Evolutionary conservation across 192 early-diverging fungal genomes (phyloP).

Genomic region (Gaertneriomyces sp.): DNA sequence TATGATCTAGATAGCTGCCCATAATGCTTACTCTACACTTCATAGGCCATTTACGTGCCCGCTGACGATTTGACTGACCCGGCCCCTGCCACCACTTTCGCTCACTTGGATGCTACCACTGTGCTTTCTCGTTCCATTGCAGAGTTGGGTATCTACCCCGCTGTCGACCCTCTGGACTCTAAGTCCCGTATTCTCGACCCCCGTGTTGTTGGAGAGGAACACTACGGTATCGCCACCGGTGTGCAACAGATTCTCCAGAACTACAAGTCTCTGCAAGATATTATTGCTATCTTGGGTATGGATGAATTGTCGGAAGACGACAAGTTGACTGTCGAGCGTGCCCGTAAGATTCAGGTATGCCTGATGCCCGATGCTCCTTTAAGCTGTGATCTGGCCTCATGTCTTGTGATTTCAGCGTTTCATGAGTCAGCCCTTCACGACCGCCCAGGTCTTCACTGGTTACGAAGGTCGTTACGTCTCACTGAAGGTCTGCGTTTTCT

Average conservation of each 20-base stretch:
- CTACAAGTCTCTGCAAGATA: conserved; percentile 99
- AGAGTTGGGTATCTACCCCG: conserved; percentile 99
- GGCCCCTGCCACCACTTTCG: conserved; percentile 98
- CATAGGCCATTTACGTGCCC: conserved; percentile 94
- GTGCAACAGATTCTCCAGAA: conserved; percentile 96
- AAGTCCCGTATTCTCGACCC: conserved; percentile 98
- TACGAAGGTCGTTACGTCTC: conserved; percentile 91
- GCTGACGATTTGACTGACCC: conserved; percentile 99
- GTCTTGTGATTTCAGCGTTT: conserved; percentile 59
- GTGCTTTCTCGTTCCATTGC: conserved; percentile 98
- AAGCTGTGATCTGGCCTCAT: neutral
- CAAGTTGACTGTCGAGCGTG: conserved; percentile 97
- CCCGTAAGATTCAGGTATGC: conserved; percentile 89
- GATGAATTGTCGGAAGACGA: conserved; percentile 98
- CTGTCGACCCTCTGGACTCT: conserved; percentile 97
- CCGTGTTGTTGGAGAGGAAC: conserved; percentile 91
- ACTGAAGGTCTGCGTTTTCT: conserved; percentile 31
- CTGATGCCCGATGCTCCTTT: neutral
- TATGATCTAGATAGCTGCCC: neutral
- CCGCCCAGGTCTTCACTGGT: conserved; percentile 96
- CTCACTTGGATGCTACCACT: conserved; percentile 98
- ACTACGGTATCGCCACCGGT: conserved; percentile 90
- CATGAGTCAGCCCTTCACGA: conserved; percentile 98
- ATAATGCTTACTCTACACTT: neutral
- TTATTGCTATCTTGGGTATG: conserved; percentile 99